Base-by-base conservation (phyloP, 2,329 filamentous ascomycete genomes). In the Metarhizium guizhouense region DNA sequence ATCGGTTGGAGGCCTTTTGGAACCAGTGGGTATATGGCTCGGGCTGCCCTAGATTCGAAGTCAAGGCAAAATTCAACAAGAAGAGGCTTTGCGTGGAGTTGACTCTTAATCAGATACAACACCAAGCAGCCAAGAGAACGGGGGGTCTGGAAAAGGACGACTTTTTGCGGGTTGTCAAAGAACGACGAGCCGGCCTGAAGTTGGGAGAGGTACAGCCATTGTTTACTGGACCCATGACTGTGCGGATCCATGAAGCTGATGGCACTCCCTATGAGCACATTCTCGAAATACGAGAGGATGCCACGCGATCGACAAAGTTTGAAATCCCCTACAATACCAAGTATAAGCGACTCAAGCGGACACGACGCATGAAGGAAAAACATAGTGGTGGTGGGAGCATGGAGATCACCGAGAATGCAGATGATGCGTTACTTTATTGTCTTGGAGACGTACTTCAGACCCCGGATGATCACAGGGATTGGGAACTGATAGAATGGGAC, bases 291-390 rank as follows among this genome's bases (percentile, higher is more conserved):
- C 91, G 91, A 58, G 91, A 96, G 62, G 86, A 87, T 32, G 82
- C 84, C 14, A 89, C 88, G 2, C 90, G 87, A 62, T 76, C 75
- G 1, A 79, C 78, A 29, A 94, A 88, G 67, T 88, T 97, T 57
- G 92, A 96, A 59, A 96, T 99, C 58, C 92, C 93, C 0, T 99
- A 99, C 73, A 97, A 97, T 65, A 99, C 94, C 0, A 99, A 99
- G 69, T 99, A 99, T 74, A 99, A 97, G 74, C 86, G 95, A 8
- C 79, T 99, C 3, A 99, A 99, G 76, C 81, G 92, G 50, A 96
- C 88, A 57, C 83, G 87, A 48, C 79, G 88, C 36, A 84, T 93
- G 68, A 91, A 91, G 68, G 90, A 95, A 68, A 84, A 89, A 58
- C 84, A 75, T 51, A 69, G 67, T 47, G 67, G 64, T 16, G 83